Evolutionary conservation across 108 stramenopile genomes (phyloP).

Genomic region (Skeletonema marinoi): DNA sequence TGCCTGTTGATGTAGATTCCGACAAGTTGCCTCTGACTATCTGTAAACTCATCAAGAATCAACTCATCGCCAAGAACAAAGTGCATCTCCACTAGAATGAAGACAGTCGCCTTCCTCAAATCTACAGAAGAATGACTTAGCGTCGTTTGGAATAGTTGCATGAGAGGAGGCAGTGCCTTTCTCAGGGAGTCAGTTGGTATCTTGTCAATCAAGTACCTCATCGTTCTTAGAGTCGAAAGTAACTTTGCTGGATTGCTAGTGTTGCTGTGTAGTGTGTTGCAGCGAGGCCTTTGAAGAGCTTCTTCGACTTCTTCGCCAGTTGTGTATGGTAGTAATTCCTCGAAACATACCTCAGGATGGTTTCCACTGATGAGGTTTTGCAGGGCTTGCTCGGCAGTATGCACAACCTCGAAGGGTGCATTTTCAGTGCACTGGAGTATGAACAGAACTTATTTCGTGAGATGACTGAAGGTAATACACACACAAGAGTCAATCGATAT

Average conservation of each 20-base stretch:
- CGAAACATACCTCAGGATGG: slow-evolving; percentile 46
- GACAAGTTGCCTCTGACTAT: slow-evolving; percentile 40
- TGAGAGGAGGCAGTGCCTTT: slow-evolving; percentile 24
- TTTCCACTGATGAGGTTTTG: slow-evolving; percentile 41
- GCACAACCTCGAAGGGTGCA: slow-evolving; percentile 54
- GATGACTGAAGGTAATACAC: neutral
- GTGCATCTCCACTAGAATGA: slow-evolving; percentile 48
- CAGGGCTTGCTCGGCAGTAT: slow-evolving; percentile 56
- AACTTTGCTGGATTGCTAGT: slow-evolving; percentile 28
- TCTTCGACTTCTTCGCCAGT: neutral
- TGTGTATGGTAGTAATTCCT: slow-evolving; percentile 34
- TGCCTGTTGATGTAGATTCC: slow-evolving; percentile 48
- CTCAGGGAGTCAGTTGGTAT: slow-evolving; percentile 23
- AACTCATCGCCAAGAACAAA: slow-evolving; percentile 46
- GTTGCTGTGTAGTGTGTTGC: neutral
- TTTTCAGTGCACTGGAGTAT: slow-evolving; percentile 36
- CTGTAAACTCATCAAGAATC: slow-evolving; percentile 37
- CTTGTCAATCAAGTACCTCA: slow-evolving; percentile 38
- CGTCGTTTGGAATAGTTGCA: slow-evolving; percentile 24
- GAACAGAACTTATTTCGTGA: neutral
- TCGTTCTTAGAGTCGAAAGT: slow-evolving; percentile 39
- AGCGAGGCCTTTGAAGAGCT: slow-evolving; percentile 15
- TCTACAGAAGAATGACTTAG: slow-evolving; percentile 41
- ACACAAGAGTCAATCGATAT: neutral
- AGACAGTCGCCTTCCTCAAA: slow-evolving; percentile 52